Evolutionary conservation across 495 filamentous ascomycete genomes (phyloP).

Genomic region (Podospora pseudoanserina): DNA sequence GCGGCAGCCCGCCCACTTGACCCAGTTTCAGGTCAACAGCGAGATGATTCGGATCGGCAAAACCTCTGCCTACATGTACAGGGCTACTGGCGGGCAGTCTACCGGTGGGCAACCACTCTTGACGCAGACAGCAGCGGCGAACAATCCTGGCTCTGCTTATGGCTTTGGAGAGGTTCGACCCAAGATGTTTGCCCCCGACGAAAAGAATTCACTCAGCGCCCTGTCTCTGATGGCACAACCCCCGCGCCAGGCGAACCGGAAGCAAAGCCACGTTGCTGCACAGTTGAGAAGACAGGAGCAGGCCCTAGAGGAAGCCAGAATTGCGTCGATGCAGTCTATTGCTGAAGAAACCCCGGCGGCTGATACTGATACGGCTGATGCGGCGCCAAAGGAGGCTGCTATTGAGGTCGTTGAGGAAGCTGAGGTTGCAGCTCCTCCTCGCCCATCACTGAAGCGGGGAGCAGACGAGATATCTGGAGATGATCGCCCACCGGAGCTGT

Average conservation of each 20-base stretch:
- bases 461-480: conserved; percentile 10
- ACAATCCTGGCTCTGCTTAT: conserved; percentile 13
- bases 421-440: not conserved
- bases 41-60: conserved; percentile 41
- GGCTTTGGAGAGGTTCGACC: conserved; percentile 29
- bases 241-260: conserved; percentile 22
- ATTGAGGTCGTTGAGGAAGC: not conserved
- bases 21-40: conserved; percentile 41
- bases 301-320: not conserved
- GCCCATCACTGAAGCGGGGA: conserved; percentile 3
- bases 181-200: conserved; percentile 18
- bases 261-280: conserved; percentile 20
- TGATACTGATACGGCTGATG: not conserved
- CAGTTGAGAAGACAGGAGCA: conserved; percentile 2
- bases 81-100: conserved; percentile 18
- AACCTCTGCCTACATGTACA: conserved; percentile 46
- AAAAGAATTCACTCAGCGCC: conserved; percentile 24
- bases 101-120: not conserved
- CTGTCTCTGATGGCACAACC: conserved; percentile 9
- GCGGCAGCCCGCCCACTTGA: conserved; percentile 43
- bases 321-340: not conserved
- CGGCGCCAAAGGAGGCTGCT: not conserved
- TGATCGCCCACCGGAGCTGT: not conserved
- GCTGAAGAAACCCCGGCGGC: not conserved
- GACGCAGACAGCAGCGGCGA: not conserved